Evolutionary conservation across 345 rosid species (phyloP).

Genomic region (Psidium friedrichsthalianum): DNA sequence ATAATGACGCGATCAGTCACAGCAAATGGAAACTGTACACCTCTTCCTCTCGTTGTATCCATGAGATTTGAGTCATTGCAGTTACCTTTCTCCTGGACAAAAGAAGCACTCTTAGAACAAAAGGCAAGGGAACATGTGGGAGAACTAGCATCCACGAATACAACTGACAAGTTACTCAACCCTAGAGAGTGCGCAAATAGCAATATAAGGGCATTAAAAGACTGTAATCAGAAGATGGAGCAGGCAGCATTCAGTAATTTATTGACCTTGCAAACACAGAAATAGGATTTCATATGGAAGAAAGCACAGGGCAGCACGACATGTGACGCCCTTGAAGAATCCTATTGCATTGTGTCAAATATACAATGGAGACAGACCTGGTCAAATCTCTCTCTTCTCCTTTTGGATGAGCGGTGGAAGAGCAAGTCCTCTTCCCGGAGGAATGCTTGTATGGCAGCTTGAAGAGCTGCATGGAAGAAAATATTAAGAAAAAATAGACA

Average conservation of each 20-base stretch:
- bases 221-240: not conserved
- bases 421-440: conserved; percentile 61
- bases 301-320: not conserved
- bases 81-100: conserved; percentile 57
- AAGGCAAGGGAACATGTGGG: not conserved
- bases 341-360: not conserved
- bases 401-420: conserved; percentile 47
- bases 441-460: conserved; percentile 79
- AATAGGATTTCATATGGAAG: not conserved
- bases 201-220: not conserved
- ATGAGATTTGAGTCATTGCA: conserved; percentile 31
- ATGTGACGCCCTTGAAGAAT: not conserved
- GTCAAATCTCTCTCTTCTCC: conserved; percentile 77
- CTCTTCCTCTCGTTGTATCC: conserved; percentile 53
- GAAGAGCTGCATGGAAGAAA: conserved; percentile 41
- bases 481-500: not conserved
- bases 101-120: not conserved
- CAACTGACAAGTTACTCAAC: not conserved
- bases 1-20: conserved; percentile 83
- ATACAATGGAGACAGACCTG: conserved; percentile 26
- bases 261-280: not conserved
- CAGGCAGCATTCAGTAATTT: not conserved
- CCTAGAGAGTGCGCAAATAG: not conserved
- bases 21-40: conserved; percentile 80
- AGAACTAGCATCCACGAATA: not conserved